These are phyloP conservation scores for Fusarium redolens DNA, from an alignment of 2,329 filamentous ascomycete genomes.

Conservation along the genomic window DNA sequence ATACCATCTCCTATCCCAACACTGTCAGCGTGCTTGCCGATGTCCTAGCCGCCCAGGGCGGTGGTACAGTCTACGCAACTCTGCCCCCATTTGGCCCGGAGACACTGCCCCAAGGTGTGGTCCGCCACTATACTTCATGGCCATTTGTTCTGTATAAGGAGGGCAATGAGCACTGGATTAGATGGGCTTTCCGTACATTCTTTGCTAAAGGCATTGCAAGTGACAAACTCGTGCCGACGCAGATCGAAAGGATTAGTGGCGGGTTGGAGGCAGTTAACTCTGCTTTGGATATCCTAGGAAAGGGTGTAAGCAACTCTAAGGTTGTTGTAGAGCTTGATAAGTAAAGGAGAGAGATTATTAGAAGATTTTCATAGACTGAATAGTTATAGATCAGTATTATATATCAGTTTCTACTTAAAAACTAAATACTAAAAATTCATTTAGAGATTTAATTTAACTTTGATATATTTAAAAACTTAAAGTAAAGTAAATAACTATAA, in stretches of 20 bases:
- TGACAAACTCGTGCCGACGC: not conserved
- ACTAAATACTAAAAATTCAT: no score
- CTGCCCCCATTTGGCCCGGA: not conserved
- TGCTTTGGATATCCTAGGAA: not conserved
- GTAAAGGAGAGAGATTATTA: not conserved
- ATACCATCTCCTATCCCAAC: not conserved
- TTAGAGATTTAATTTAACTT: no score
- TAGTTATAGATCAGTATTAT: not conserved
- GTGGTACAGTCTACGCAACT: not conserved
- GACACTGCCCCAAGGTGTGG: not conserved
- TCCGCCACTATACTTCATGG: not conserved
- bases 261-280: not conserved
- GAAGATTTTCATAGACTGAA: accelerated
- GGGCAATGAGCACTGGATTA: not conserved
- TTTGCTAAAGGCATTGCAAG: not conserved
- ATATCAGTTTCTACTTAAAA: no score
- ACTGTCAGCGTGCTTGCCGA: not conserved
- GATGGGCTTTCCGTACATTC: not conserved
- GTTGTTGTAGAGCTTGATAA: not conserved
- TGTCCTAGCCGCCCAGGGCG: not conserved
- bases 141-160: not conserved
- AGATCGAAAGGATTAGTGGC: not conserved
- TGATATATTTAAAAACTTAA: no score
- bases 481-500: accelerated
- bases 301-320: not conserved